Conservation (phyloP, 108 stramenopile genomes). For the Cyclotella cryptica region DNA sequence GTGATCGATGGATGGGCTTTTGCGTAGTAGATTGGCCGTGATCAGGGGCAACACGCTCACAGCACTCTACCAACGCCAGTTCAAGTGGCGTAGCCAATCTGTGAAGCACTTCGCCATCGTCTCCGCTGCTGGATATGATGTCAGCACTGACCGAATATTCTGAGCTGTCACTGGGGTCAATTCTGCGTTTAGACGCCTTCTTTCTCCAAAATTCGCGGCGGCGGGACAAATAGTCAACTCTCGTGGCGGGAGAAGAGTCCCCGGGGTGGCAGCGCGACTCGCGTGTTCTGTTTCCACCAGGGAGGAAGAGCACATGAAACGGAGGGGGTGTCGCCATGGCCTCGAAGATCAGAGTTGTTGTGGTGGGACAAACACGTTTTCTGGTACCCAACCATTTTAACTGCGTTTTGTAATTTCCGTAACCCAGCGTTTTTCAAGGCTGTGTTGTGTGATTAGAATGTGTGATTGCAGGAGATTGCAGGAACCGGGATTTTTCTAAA, state of each 20-base stretch:
- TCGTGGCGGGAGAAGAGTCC: background rate
- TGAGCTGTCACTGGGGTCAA: background rate
- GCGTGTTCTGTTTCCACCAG: constrained; percentile 19
- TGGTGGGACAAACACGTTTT: too few relatives aligned
- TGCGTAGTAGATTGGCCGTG: background rate
- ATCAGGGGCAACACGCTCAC: constrained; percentile 23
- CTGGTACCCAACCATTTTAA: too few relatives aligned
- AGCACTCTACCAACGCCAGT: constrained; percentile 39
- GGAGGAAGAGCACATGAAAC: constrained; percentile 40
- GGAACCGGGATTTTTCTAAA: too few relatives aligned
- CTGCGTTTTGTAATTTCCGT: too few relatives aligned
- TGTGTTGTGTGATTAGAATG: too few relatives aligned
- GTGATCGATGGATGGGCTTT: constrained; percentile 24
- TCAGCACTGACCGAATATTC: constrained; percentile 5
- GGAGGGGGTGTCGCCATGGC: background rate
- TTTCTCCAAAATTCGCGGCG: constrained; percentile 39
- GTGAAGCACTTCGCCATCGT: constrained; percentile 7
- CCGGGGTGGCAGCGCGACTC: background rate
- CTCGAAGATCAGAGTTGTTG: too few relatives aligned
- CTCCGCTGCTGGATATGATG: background rate
- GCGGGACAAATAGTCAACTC: constrained; percentile 31
- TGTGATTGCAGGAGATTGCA: too few relatives aligned
- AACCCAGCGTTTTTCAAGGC: too few relatives aligned
- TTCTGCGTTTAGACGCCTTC: constrained; percentile 9
- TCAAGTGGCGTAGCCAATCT: constrained; percentile 29